Base-by-base conservation (phyloP, 2,329 filamentous ascomycete species). In the Diaporthe humulicola region DNA sequence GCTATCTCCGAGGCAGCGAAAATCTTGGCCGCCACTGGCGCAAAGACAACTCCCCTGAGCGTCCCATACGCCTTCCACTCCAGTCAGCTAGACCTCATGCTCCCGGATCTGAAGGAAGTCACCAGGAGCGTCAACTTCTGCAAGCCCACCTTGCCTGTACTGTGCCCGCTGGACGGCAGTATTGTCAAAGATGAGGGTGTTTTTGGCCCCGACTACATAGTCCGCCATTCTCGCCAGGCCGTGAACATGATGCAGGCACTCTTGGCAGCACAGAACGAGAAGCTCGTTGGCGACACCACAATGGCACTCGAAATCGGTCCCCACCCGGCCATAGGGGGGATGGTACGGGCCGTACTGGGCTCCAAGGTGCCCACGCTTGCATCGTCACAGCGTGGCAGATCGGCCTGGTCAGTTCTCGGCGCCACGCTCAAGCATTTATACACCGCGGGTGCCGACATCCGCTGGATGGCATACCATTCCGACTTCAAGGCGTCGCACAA, bases 251-350 rank as follows among this genome's bases (percentile, higher is more conserved):
- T 89, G 76, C 88, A 87, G 66, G 93, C 90, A 6, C 84, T 95
- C 1, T 84, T 89, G 17, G 86, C 86, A 54, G 92, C 90, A 12
- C 88, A 90, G 79, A 85, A 88, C 67, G 84, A 87, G 19, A 88
- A 88, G 75, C 82, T 88, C 22, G 89, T 94, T 58, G 88, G 92
- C 76, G 90, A 91, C 76, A 90, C 91, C 83, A 93, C 92, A 8
- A 87, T 91, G 48, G 94, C 90, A 89, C 84, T 95, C 73, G 93
- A 95, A 81, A 85, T 95, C 77, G 93, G 93, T n/a, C 92, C 93
- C 48, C 92, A 94, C 79, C 92, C 93, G 0, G 89, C 94, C 25
- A 93, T 90, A 81, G 87, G 56, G 4, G 56, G 56, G 22, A 60
- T 60, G 56, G 56, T 60, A 0, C 56, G 56, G 33, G 56, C 56